phyloP scores from a whole-genome alignment of 352 stramenopile genomes.

The Phytophthora multivora region DNA sequence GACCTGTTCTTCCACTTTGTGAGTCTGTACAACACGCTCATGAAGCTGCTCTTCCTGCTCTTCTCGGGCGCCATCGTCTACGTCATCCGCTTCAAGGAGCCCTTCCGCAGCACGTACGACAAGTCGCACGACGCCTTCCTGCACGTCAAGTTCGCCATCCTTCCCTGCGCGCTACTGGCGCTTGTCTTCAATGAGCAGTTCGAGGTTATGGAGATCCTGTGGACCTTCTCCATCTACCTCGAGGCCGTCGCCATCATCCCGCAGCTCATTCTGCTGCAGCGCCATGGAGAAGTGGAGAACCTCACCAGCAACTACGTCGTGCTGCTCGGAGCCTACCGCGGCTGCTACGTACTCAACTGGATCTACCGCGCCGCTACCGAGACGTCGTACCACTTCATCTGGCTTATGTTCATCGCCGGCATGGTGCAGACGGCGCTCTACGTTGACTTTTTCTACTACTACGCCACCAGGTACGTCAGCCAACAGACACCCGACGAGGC shows the following conservation, averaged over 20 bases:
- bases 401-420: slow-evolving; percentile 98
- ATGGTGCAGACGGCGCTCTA: slow-evolving; percentile 99
- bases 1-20: slow-evolving; percentile 97
- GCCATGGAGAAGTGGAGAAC: slow-evolving; percentile 98
- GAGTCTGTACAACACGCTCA: slow-evolving; percentile 98
- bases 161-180: slow-evolving; percentile 95
- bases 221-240: slow-evolving; percentile 99
- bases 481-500: background rate
- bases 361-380: slow-evolving; percentile 97
- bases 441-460: slow-evolving; percentile 99
- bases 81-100: slow-evolving; percentile 96
- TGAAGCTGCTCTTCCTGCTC: slow-evolving; percentile 99
- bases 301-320: slow-evolving; percentile 99
- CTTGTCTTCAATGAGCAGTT: slow-evolving; percentile 95
- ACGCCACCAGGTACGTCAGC: slow-evolving; percentile 86
- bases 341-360: slow-evolving; percentile 99
- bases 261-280: slow-evolving; percentile 99
- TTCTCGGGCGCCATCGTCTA: slow-evolving; percentile 98
- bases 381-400: slow-evolving; percentile 97
- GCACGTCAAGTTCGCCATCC: slow-evolving; percentile 97
- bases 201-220: slow-evolving; percentile 94
- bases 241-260: slow-evolving; percentile 99
- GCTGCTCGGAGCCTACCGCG: slow-evolving; percentile 97
- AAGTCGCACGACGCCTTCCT: slow-evolving; percentile 99
- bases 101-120: slow-evolving; percentile 98